Evolutionary conservation across 75 land plant genomes (phyloP).

Genomic region (Picea sitchensis): DNA sequence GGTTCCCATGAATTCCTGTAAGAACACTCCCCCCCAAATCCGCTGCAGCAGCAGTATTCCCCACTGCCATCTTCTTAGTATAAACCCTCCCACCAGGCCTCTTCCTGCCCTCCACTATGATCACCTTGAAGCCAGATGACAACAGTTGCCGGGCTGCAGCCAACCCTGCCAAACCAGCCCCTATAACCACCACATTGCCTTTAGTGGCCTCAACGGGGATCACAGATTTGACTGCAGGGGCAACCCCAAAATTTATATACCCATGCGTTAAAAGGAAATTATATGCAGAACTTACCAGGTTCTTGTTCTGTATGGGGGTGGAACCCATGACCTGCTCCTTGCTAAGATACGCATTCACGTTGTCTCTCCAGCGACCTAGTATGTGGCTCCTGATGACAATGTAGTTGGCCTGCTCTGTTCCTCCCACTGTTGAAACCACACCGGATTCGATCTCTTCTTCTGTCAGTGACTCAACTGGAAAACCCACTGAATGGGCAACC

Average conservation of each 20-base stretch:
- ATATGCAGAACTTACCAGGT: constrained; percentile 70
- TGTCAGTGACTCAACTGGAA: constrained; percentile 85
- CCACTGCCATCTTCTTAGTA: constrained; percentile 89
- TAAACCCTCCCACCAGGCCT: constrained; percentile 95
- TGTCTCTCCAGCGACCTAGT: constrained; percentile 75
- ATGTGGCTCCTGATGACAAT: constrained; percentile 88
- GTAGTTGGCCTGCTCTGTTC: constrained; percentile 94
- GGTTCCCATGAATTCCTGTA: constrained; percentile 94
- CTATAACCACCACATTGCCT: constrained; percentile 68
- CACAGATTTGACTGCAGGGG: constrained; percentile 67
- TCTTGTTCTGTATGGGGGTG: constrained; percentile 51
- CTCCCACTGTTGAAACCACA: constrained; percentile 71
- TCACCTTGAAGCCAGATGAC: constrained; percentile 82
- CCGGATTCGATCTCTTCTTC: constrained; percentile 94
- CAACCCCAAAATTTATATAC: constrained; percentile 93
- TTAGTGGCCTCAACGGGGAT: constrained; percentile 60
- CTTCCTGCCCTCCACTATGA: constrained; percentile 89
- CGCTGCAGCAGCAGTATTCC: constrained; percentile 56
- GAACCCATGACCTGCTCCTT: constrained; percentile 57
- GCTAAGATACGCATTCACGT: constrained; percentile 60
- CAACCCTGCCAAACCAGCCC: constrained; percentile 95
- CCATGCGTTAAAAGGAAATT: constrained; percentile 67
- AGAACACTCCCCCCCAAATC: constrained; percentile 98
- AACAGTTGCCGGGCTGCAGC: constrained; percentile 89
- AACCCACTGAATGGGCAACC: constrained; percentile 78